These are phyloP conservation scores for Stagonosporopsis cucurbitacearum DNA, from an alignment of 2,329 filamentous ascomycete genomes.

Conservation along the genomic window DNA sequence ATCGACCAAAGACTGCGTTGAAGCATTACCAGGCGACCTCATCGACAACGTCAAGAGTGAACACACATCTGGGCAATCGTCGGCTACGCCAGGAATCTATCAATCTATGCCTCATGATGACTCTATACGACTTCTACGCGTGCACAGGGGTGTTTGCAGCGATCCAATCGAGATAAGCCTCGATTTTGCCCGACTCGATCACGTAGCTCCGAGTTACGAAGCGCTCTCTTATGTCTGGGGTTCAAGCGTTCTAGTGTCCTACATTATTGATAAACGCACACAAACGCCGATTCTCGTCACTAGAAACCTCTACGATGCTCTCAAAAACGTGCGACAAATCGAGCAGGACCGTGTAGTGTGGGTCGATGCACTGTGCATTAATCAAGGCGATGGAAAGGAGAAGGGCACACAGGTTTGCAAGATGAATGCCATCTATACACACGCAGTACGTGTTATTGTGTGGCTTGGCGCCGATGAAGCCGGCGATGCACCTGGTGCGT, in stretches of 20 bases:
- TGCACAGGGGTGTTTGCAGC: slow-evolving; percentile 11
- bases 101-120: slow-evolving; percentile 1
- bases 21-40: no score
- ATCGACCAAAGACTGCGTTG: neutral
- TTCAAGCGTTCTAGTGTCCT: neutral
- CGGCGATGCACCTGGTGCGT: slow-evolving; percentile 3
- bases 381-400: slow-evolving; percentile 19
- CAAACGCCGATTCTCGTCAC: neutral
- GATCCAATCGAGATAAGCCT: slow-evolving; percentile 14
- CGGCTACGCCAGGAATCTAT: neutral
- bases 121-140: slow-evolving; percentile 22
- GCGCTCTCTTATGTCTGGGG: slow-evolving; percentile 29
- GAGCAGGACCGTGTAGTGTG: slow-evolving; percentile 9
- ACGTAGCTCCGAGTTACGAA: slow-evolving; percentile 12
- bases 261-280: neutral
- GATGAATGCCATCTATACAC: slow-evolving; percentile 21
- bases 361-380: slow-evolving; percentile 28
- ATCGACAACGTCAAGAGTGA: neutral
- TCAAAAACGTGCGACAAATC: slow-evolving; percentile 12
- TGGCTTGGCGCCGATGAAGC: slow-evolving; percentile 18
- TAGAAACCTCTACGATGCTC: slow-evolving; percentile 17
- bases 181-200: slow-evolving; percentile 8
- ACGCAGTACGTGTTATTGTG: slow-evolving; percentile 14
- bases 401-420: slow-evolving; percentile 19
- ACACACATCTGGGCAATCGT: neutral